Evolutionary conservation across 2,329 filamentous ascomycete species (phyloP).

Genomic region (Cordyceps militaris): DNA sequence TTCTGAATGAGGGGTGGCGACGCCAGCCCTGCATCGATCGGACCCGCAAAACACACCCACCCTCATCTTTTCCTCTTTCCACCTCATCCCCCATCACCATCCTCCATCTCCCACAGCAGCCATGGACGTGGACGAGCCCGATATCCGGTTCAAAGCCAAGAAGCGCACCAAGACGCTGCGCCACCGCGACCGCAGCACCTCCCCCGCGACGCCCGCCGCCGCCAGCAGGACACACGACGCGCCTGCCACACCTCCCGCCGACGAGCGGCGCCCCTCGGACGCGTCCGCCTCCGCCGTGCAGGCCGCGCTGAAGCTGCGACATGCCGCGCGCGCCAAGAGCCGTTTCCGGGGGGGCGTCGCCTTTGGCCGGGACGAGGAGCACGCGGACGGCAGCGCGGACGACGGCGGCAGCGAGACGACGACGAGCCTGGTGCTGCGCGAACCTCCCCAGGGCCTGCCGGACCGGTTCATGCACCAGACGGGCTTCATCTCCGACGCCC

Average conservation of each 20-base stretch:
- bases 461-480: conserved; percentile 65
- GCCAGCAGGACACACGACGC: conserved; percentile 9
- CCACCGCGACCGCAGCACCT: conserved; percentile 38
- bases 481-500: conserved; percentile 55
- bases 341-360: conserved; percentile 42
- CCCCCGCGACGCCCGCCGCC: conserved; percentile 19
- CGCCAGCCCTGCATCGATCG: not conserved
- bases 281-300: conserved; percentile 27
- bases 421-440: conserved; percentile 26
- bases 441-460: conserved; percentile 24
- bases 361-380: conserved; percentile 29
- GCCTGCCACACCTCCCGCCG: conserved; percentile 9
- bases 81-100: not conserved
- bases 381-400: conserved; percentile 20
- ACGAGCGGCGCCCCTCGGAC: not conserved
- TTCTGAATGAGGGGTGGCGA: not conserved
- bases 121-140: not conserved
- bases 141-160: conserved; percentile 47
- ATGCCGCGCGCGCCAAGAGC: conserved; percentile 42
- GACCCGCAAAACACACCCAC: not conserved
- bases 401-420: conserved; percentile 15
- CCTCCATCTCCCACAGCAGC: not conserved
- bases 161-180: conserved; percentile 52
- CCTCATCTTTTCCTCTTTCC: not conserved
- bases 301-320: conserved; percentile 47